Conservation (phyloP, 2,329 filamentous ascomycete genomes). For the Colletotrichum sp. region DNA sequence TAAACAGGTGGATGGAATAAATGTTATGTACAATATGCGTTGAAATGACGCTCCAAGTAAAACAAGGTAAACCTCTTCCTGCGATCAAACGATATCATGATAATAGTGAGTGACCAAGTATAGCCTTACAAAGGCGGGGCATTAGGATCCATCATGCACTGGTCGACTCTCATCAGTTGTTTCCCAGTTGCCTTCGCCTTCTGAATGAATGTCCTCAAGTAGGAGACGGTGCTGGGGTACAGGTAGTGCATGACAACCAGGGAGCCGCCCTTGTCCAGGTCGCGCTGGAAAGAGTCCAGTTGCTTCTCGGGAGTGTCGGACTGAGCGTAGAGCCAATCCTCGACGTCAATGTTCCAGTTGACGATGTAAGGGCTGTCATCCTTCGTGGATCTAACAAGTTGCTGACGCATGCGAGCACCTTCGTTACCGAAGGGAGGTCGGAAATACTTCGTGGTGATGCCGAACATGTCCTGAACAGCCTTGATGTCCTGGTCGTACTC, state of each 20-base stretch:
- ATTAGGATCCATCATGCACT: constrained; percentile 40
- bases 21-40: neutral
- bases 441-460: constrained; percentile 58
- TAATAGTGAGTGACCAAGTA: neutral
- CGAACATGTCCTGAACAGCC: constrained; percentile 46
- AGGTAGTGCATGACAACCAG: constrained; percentile 75
- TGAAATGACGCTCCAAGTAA: neutral
- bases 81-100: neutral
- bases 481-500: constrained; percentile 63
- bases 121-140: constrained; percentile 31
- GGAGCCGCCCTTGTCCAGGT: constrained; percentile 65
- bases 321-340: constrained; percentile 73
- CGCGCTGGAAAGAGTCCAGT: constrained; percentile 68
- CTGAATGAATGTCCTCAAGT: constrained; percentile 68
- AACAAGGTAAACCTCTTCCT: neutral
- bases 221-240: constrained; percentile 67
- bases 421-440: constrained; percentile 73
- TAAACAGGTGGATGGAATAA: neutral
- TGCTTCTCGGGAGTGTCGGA: constrained; percentile 69
- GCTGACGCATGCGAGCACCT: constrained; percentile 69
- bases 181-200: constrained; percentile 69
- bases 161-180: constrained; percentile 50
- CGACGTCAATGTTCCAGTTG: constrained; percentile 73
- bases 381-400: constrained; percentile 58
- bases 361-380: constrained; percentile 63